Percentiles rank a stretch among this genome's conserved stretches.
phyloP scores from a whole-genome alignment of 1,284 basidiomycete species.

The Hemileia vastatrix region DNA sequence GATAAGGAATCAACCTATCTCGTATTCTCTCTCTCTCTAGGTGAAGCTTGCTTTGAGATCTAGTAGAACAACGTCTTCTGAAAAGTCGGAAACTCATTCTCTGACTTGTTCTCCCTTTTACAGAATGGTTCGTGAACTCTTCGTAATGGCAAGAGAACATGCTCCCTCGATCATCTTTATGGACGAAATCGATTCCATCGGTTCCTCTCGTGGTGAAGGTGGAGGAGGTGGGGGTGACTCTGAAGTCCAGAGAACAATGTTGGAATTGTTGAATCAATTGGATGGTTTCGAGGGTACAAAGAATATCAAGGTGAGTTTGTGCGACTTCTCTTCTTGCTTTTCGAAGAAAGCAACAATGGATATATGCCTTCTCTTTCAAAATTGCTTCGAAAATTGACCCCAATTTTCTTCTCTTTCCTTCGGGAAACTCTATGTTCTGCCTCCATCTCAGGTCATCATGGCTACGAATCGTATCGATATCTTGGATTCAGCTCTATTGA shows the following conservation, averaged over 20 bases:
- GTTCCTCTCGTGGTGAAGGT: constrained; percentile 78
- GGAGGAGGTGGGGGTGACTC: constrained; percentile 71
- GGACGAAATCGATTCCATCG: constrained; percentile 99
- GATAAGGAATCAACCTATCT: no score
- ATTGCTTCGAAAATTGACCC: no score
- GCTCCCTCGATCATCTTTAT: constrained; percentile 98
- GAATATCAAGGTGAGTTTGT: constrained; percentile 81
- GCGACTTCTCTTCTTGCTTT: no score
- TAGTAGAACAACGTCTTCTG: no score
- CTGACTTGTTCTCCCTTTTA: no score
- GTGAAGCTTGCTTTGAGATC: no score
- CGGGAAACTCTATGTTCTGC: no score
- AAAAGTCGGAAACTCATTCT: no score
- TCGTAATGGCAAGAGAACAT: constrained; percentile 97
- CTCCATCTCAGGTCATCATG: constrained; percentile 82
- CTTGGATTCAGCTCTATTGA: constrained; percentile 82
- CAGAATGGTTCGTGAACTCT: constrained; percentile 91
- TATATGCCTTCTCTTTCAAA: no score
- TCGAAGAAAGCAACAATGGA: no score
- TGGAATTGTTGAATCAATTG: constrained; percentile 90
- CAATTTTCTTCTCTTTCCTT: no score
- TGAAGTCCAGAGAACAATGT: constrained; percentile 95
- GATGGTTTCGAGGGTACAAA: constrained; percentile 96
- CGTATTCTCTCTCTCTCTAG: no score
- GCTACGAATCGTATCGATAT: constrained; percentile 98